Evolutionary conservation across 805 yeast species (phyloP), one percentile per base, ranked within the genome.

Genomic region (Metschnikowia picachoensis): DNA sequence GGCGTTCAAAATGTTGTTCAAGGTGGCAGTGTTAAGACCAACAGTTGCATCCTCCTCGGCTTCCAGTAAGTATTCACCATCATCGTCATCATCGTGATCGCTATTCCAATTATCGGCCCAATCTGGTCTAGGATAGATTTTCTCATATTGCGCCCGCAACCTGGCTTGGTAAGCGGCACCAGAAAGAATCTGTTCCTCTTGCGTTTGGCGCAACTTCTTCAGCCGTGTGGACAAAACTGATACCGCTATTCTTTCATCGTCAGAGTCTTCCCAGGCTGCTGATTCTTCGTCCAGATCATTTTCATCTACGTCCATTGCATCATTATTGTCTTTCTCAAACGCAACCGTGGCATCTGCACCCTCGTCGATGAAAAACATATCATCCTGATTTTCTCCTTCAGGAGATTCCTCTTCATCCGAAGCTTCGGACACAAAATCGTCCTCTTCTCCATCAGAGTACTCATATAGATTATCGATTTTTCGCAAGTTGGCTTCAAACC

Each of bases 231-330:
- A 69, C 13, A 72, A 60, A 29, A 94, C 65, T 1, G 94, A 79
- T 7, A 92, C 74, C 16, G 70, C 67, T 25, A 87, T 55, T 37
- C 73, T 73, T 51, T 91, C 98, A 63, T 94, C 99, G 59, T 91
- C 98, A 47, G 95, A 84, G 67, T 94, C 99, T 13, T 64, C 64
- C 99, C 99, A 94, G 15, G 52, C 58, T 16, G 74, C 78, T 30
- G 52, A 58, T n/a, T 56, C 66, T 6, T 61, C 66, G 20, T 54
- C 66, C 20, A 43, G 50, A 44, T 73, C 73, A 30, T 55, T 67
- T n/a, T 59, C 67, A 4, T 64, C 67, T 2, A 55, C 61, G 10
- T 59, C 61, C 39, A 60, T 60, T 4, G 60, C 66, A 20, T 45
- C 50, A 4, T 50, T 52, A 27, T 60, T 67, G 13, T 68, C 74